Evolutionary conservation across 768 basidiomycete genomes (phyloP).

Genomic region (Panaeolus cyanescens): DNA sequence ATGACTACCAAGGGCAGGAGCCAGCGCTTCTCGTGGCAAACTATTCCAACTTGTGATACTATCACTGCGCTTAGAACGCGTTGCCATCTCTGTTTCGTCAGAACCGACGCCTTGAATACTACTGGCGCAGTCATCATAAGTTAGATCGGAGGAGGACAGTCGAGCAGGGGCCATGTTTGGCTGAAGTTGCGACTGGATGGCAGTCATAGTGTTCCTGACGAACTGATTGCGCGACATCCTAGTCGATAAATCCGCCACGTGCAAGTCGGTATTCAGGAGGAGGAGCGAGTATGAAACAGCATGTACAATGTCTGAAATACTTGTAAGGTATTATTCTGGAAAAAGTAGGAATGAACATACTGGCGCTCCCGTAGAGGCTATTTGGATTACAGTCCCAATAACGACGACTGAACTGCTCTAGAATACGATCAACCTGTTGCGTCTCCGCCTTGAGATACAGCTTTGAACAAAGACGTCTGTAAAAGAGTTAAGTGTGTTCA

Average conservation of each 20-base stretch:
- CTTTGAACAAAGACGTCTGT: conserved; percentile 87
- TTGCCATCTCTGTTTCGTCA: conserved; percentile 55
- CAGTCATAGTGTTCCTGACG: conserved; percentile 86
- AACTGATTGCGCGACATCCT: conserved; percentile 95
- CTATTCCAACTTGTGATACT: conserved; percentile 88
- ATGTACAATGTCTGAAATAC: conserved; percentile 80
- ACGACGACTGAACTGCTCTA: conserved; percentile 86
- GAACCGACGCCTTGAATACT: conserved; percentile 59
- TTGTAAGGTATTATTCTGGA: conserved; percentile 3
- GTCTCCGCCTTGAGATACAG: conserved; percentile 95
- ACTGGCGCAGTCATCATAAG: conserved; percentile 62
- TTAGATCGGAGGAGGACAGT: conserved; percentile 62
- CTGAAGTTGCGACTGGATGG: conserved; percentile 79
- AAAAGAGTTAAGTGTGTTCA: conserved; percentile 5
- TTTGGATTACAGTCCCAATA: conserved; percentile 92
- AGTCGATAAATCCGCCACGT: conserved; percentile 85
- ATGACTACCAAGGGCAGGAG: conserved; percentile 37
- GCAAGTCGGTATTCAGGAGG: conserved; percentile 94
- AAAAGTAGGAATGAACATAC: conserved; percentile 45
- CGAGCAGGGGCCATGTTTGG: conserved; percentile 43
- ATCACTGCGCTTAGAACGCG: conserved; percentile 74
- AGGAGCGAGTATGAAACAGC: conserved; percentile 91
- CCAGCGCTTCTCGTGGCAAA: conserved; percentile 55
- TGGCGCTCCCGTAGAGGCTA: conserved; percentile 79
- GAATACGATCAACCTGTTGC: conserved; percentile 95